A percentile compares a stretch with the other conserved stretches of the same genome.
Evolutionary conservation across 2,329 filamentous ascomycete genomes (phyloP).

Genomic region (Grosmannia penicillata): DNA sequence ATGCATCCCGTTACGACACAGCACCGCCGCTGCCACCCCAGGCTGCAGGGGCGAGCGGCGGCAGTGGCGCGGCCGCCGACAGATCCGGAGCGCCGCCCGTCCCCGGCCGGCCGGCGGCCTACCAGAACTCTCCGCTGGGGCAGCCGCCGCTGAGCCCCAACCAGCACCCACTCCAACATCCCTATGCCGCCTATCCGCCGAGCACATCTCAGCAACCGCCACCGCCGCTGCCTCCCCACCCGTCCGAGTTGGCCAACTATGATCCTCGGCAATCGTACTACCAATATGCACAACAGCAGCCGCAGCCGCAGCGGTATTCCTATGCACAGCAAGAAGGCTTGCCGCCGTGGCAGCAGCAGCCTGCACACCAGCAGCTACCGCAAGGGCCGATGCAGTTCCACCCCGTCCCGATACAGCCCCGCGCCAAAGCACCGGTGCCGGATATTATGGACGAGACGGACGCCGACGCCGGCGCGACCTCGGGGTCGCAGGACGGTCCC

Average conservation of each 20-base stretch:
- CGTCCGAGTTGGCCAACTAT: background rate
- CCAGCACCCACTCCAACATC: conserved; percentile 5
- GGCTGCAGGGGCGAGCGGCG: too few species aligned
- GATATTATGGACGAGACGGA: conserved; percentile 41
- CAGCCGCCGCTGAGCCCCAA: conserved; percentile 13
- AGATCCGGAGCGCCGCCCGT: conserved; percentile 5
- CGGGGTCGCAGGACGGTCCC: conserved; percentile 13
- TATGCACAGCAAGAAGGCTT: too few species aligned
- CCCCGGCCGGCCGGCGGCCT: conserved; percentile 8
- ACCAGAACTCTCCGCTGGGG: conserved; percentile 11
- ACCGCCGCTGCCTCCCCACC: background rate
- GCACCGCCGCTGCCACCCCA: background rate
- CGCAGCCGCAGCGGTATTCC: background rate
- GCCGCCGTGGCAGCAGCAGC: conserved; percentile 9
- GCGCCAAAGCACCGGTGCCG: conserved; percentile 26
- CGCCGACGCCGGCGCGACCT: conserved; percentile 29
- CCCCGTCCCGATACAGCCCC: conserved; percentile 18
- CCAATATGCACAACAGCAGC: conserved; percentile 11
- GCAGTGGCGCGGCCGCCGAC: too few species aligned
- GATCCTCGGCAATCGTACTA: conserved; percentile 7
- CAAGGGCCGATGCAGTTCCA: conserved; percentile 13
- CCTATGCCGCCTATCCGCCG: too few species aligned
- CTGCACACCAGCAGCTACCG: conserved; percentile 11
- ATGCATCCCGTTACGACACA: too few species aligned
- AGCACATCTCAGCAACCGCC: conserved; percentile 9